phyloP scores from a whole-genome alignment of 2,329 filamentous ascomycete genomes.

The Penicillium sp. region DNA sequence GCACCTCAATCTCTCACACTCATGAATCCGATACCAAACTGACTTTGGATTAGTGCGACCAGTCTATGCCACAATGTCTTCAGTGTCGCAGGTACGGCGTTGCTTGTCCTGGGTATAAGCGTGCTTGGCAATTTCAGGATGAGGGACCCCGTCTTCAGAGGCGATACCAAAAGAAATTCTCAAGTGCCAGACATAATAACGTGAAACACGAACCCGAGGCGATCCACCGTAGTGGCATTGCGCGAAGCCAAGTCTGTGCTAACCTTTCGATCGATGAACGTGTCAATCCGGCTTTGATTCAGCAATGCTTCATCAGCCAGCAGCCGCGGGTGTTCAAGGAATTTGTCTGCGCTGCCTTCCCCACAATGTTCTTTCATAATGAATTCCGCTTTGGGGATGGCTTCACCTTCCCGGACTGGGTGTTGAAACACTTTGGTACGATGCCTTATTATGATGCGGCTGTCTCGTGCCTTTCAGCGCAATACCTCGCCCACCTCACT shows the following conservation, averaged over 20 bases:
- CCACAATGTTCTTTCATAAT: slow-evolving; percentile 18
- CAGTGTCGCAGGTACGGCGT: slow-evolving; percentile 15
- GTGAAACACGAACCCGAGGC: neutral
- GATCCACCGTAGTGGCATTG: neutral
- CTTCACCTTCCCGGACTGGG: slow-evolving; percentile 18
- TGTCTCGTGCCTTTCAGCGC: slow-evolving; percentile 16
- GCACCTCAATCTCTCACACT: neutral
- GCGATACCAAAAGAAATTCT: slow-evolving; percentile 7
- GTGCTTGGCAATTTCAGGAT: slow-evolving; percentile 15
- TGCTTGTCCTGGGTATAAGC: slow-evolving; percentile 13
- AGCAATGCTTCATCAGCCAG: slow-evolving; percentile 11
- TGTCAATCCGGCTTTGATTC: slow-evolving; percentile 13
- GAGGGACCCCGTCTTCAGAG: slow-evolving; percentile 15
- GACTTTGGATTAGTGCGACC: slow-evolving; percentile 14
- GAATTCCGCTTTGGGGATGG: slow-evolving; percentile 16
- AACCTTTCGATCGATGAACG: slow-evolving; percentile 14
- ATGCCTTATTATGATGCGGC: slow-evolving; percentile 16
- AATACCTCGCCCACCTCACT: slow-evolving; percentile 17
- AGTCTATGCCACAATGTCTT: slow-evolving; percentile 11
- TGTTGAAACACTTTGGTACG: slow-evolving; percentile 12
- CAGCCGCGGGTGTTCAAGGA: slow-evolving; percentile 15
- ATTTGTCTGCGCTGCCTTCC: slow-evolving; percentile 14
- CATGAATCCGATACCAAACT: neutral
- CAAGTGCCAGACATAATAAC: neutral
- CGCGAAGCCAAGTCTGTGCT: neutral